Evolutionary conservation across 2,329 filamentous ascomycete genomes (phyloP), one percentile per base, ranked within the genome.

Genomic region (Fusarium sp.): DNA sequence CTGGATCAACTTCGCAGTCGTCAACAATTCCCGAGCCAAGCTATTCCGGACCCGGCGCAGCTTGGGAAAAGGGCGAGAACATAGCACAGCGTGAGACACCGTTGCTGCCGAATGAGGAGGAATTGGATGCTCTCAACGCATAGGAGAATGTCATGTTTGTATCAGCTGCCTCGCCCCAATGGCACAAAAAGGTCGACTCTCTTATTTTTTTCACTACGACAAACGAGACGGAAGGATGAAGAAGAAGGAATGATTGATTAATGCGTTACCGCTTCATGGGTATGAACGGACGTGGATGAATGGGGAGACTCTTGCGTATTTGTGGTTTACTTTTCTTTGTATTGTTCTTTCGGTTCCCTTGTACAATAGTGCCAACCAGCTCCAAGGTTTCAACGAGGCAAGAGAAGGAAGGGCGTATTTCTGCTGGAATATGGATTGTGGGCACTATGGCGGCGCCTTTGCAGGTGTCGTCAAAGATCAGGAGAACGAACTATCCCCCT

Each of bases 1-100:
- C 65, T 32, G 37, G 41, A 27, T 49, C 53, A 19, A 49, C 45
- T 43, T 61, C 63, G n/a, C 57, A 65, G 37, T 35, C 49, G 14
- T 42, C 50, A 15, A 65, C 69, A 6, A 78, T 81, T 23, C 70
- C 74, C 19, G 70, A 78, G 42, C 80, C 82, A 15, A 80, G 79
- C 61, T 84, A 82, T 65, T 70, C 75, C 47, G 82, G 82, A 7
- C 82, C 83, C 2, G 80, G 81, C 3, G 71, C 76, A 11, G 69
- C 75, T n/a, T 84, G 80, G 72, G 82, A 85, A 66, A 84, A 80
- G 70, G 79, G 78, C 25, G 82, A 84, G 67, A 72, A 68, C 25
- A 61, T 75, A 19, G 72, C 76, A 31, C 70, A 72, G 42, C 44
- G 53, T 41, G 65, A 79, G 52, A 79, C 75, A 42, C 79, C 73